Percentiles rank a stretch among this genome's conserved stretches.
These are phyloP conservation scores for Podospora australis DNA, from an alignment of 495 filamentous ascomycete genomes.

Conservation along the genomic window DNA sequence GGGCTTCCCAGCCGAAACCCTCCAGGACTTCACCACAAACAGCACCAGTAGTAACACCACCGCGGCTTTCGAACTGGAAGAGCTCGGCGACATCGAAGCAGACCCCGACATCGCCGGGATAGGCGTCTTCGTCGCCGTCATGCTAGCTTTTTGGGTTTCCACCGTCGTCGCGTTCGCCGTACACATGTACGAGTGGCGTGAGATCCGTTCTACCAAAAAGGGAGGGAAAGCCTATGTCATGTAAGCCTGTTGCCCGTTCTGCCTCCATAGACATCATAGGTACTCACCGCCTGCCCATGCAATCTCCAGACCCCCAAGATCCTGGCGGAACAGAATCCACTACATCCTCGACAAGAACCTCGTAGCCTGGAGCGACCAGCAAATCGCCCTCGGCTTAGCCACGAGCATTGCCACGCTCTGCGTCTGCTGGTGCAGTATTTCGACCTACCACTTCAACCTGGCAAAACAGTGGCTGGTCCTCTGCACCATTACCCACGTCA, in stretches of 20 bases:
- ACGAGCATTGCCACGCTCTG: constrained; percentile 5
- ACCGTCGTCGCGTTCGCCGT: neutral
- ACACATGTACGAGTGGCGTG: neutral
- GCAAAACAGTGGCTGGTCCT: constrained; percentile 5
- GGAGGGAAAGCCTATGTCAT: too few relatives aligned
- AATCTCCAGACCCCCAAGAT: neutral
- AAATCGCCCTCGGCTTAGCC: constrained; percentile 5
- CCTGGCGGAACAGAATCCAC: neutral
- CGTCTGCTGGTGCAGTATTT: constrained; percentile 3
- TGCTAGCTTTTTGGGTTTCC: neutral
- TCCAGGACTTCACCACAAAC: neutral
- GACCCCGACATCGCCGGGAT: neutral
- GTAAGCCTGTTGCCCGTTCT: too few relatives aligned
- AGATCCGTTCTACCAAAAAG: neutral
- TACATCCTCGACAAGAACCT: neutral
- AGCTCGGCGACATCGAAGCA: neutral
- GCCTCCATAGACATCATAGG: too few relatives aligned
- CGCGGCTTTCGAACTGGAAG: too few relatives aligned
- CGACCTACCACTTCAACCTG: constrained; percentile 9
- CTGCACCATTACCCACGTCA: constrained; percentile 4
- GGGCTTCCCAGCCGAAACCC: neutral
- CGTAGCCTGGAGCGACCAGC: constrained; percentile 6
- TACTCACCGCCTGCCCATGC: too few relatives aligned
- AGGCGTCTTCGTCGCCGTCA: neutral
- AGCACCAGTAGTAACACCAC: too few relatives aligned